A percentile compares a stretch with the other conserved stretches of the same genome.
Evolutionary conservation across 495 filamentous ascomycete genomes (phyloP).

Genomic region (Xylaria sp.): DNA sequence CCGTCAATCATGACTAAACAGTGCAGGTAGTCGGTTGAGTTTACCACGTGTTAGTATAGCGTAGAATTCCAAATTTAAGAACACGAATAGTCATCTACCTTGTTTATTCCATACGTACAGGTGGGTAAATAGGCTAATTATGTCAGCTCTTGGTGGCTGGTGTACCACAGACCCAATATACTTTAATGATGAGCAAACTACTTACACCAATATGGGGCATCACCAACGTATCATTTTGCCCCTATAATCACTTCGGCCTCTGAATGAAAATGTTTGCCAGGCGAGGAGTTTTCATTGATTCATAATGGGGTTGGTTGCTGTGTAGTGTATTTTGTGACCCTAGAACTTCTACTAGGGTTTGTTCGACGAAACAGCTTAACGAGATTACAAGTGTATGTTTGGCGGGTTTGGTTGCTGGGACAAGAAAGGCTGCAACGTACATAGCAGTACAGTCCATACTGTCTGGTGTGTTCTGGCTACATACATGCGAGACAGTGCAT

Average conservation of each 20-base stretch:
- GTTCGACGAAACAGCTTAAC: constrained; percentile 10
- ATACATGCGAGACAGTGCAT: background rate
- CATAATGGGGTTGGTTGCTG: background rate
- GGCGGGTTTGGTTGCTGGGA: background rate
- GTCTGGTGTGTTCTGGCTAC: background rate
- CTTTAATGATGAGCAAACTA: too few species aligned
- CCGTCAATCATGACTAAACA: background rate
- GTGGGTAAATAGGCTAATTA: constrained; percentile 10
- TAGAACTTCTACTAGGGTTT: background rate
- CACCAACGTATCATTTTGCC: background rate
- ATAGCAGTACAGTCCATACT: background rate
- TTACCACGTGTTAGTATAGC: background rate
- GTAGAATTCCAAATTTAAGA: background rate
- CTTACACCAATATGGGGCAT: too few species aligned
- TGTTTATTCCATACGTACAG: background rate
- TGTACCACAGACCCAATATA: too few species aligned
- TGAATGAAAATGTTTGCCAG: background rate
- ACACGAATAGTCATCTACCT: background rate
- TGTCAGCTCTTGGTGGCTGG: background rate
- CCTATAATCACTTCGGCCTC: constrained; percentile 9
- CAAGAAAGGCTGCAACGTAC: background rate
- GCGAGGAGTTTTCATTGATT: background rate
- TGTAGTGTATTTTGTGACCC: background rate
- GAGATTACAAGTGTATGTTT: constrained; percentile 5
- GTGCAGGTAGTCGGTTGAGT: background rate